phyloP scores from a whole-genome alignment of 768 basidiomycete species.

The Leccinum obscurum region DNA sequence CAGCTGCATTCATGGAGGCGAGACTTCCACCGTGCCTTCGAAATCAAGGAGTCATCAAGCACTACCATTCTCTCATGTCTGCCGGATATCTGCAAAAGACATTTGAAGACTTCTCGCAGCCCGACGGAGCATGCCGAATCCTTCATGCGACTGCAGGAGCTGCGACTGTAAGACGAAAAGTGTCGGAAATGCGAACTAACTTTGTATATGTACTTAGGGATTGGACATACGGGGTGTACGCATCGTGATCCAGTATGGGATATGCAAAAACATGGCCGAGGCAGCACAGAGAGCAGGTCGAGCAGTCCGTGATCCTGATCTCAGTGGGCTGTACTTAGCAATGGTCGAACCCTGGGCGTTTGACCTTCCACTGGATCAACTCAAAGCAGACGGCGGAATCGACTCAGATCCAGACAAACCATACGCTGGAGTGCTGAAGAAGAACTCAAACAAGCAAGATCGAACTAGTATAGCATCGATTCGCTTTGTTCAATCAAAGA shows the following conservation, averaged over 20 bases:
- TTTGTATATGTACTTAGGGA: not conserved
- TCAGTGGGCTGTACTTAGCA: not conserved
- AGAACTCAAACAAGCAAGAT: not conserved
- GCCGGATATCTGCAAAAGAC: not conserved
- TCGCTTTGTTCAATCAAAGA: not conserved
- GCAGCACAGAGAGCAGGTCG: no score
- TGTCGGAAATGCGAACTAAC: not conserved
- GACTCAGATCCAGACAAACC: not conserved
- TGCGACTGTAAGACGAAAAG: not conserved
- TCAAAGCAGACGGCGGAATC: not conserved
- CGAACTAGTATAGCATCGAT: not conserved
- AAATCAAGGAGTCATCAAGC: not conserved
- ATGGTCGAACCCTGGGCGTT: not conserved
- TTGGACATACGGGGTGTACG: not conserved
- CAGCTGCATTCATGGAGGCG: not conserved
- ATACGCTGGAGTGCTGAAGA: not conserved
- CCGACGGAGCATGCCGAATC: not conserved
- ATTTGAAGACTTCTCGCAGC: not conserved
- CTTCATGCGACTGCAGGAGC: not conserved
- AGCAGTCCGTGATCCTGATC: not conserved
- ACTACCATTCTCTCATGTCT: not conserved
- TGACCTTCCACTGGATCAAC: not conserved
- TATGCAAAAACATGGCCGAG: no score
- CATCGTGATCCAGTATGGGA: no score
- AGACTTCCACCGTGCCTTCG: not conserved